Percentiles rank a stretch among this genome's conserved stretches.
These are phyloP conservation scores for Dictyostelium brefeldianum DNA, from an alignment of 78 protist genomes.

Conservation along the genomic window DNA sequence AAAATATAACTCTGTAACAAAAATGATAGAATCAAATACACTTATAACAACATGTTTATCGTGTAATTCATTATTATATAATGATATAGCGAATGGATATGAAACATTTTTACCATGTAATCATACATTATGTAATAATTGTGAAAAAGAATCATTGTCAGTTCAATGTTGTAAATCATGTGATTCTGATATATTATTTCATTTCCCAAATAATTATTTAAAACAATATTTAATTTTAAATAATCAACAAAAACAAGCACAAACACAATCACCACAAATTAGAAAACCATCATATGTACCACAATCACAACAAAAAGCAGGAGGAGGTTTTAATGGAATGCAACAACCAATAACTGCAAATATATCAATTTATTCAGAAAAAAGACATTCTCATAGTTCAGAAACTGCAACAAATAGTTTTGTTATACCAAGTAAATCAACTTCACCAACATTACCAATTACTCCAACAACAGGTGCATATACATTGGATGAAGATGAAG, in stretches of 20 bases:
- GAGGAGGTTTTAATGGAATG: no score
- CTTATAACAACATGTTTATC: not conserved
- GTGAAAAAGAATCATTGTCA: constrained; percentile 3
- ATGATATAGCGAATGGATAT: not conserved
- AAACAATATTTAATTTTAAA: constrained; percentile 1
- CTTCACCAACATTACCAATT: not conserved
- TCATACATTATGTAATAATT: not conserved
- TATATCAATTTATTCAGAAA: not conserved
- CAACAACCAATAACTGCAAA: not conserved
- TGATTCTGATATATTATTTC: not conserved
- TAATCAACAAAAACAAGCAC: not conserved
- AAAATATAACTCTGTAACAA: not conserved
- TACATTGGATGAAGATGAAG: not conserved
- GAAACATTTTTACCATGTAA: constrained; percentile 16
- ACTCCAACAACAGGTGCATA: no score
- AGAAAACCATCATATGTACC: not conserved
- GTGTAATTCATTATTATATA: not conserved
- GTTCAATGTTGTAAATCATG: not conserved
- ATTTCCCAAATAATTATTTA: not conserved
- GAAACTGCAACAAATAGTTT: no score
- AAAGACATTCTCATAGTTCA: not conserved
- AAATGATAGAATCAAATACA: not conserved
- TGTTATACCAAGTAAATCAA: constrained; percentile 3
- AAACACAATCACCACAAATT: not conserved
- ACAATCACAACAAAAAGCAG: not conserved